Percentiles rank a stretch among this genome's conserved stretches.
These are phyloP conservation scores for Gremmenia infestans DNA, from an alignment of 2,329 filamentous ascomycete species.

Conservation along the genomic window DNA sequence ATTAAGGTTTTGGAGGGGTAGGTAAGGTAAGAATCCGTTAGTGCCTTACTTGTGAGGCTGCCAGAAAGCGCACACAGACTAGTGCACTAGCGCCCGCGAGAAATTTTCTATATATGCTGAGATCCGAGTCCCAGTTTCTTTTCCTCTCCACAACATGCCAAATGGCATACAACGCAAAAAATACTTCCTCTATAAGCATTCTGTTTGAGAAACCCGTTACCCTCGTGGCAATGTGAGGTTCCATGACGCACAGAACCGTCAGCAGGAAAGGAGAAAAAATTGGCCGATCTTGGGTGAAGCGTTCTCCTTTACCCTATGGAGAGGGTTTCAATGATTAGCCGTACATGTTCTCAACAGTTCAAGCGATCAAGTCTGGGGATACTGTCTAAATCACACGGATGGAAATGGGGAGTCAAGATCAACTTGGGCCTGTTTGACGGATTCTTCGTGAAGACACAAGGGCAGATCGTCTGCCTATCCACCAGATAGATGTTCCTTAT, in stretches of 20 bases:
- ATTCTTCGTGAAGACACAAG: neutral
- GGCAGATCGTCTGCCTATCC: too few relatives aligned
- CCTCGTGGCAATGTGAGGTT: conserved; percentile 27
- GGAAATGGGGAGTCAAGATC: neutral
- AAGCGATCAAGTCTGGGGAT: neutral
- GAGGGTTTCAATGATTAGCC: conserved; percentile 31
- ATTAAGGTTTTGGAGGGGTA: neutral
- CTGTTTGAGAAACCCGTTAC: conserved; percentile 28
- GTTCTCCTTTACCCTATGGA: conserved; percentile 24
- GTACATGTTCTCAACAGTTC: conserved; percentile 16
- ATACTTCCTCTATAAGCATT: conserved; percentile 28
- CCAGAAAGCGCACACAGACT: neutral
- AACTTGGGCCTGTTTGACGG: neutral
- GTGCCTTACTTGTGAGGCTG: too few relatives aligned
- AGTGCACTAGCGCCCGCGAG: neutral
- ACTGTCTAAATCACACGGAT: neutral
- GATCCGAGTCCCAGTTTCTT: neutral
- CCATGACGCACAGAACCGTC: conserved; percentile 31
- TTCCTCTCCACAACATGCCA: conserved; percentile 8
- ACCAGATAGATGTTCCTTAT: too few relatives aligned
- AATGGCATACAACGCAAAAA: conserved; percentile 22
- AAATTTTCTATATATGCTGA: conserved; percentile 6
- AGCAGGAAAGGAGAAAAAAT: conserved; percentile 29
- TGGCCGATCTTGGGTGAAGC: conserved; percentile 31
- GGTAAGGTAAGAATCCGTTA: neutral